Conservation (phyloP, 352 stramenopile genomes). For the Pythium dissimile region DNA sequence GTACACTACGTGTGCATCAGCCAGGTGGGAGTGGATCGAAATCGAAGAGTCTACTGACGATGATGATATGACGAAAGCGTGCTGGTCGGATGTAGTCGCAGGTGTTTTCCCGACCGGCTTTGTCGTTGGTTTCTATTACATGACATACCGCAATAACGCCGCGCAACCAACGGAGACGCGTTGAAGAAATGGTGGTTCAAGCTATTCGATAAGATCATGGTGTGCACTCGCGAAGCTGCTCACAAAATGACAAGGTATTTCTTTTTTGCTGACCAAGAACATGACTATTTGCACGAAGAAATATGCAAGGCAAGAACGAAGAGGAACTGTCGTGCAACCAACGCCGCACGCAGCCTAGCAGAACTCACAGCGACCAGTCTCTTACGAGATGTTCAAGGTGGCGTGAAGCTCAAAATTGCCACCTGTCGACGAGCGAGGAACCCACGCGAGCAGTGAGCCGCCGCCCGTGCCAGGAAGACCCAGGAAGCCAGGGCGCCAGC, state of each 20-base stretch:
- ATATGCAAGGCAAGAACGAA: no score
- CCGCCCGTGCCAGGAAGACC: constrained; percentile 50
- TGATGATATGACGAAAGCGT: background rate
- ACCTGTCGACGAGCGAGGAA: constrained; percentile 31
- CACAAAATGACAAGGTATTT: no score
- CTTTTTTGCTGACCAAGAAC: no score
- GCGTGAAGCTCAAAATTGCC: constrained; percentile 45
- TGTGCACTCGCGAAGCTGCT: no score
- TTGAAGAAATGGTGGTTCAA: no score
- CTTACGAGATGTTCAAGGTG: constrained; percentile 28
- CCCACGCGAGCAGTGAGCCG: constrained; percentile 56
- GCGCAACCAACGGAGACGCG: background rate
- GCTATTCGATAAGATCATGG: no score
- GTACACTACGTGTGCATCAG: background rate
- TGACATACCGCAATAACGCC: background rate
- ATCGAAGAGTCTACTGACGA: no score
- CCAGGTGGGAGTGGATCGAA: background rate
- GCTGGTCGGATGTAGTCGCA: background rate
- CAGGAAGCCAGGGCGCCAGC: constrained; percentile 54
- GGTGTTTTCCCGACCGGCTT: background rate
- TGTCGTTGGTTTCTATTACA: constrained; percentile 12
- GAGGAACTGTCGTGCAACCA: no score
- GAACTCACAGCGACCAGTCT: no score
- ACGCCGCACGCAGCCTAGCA: no score
- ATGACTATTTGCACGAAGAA: no score